Base-by-base conservation (phyloP, 2,329 filamentous ascomycete genomes). In the Fusarium bactridioides region DNA sequence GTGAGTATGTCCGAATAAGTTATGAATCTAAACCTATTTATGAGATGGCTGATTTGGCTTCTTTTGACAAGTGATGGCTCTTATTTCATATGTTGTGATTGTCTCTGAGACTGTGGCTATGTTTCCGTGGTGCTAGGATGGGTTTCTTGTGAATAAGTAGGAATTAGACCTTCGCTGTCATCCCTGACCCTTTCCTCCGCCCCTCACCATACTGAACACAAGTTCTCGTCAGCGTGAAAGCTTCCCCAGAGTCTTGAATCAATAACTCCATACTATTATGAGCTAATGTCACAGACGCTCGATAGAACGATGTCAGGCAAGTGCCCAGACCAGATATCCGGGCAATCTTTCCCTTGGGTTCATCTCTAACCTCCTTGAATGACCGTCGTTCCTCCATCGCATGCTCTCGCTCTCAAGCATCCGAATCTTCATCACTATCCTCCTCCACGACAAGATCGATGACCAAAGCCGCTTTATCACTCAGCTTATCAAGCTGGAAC, bases 371-470 rank as follows among this genome's bases (percentile, higher is more conserved):
- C 0, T 4, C 31, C 31, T 33, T 21, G 13, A 21, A 44, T 27
- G 4, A 15, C 21, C 12, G 3, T 3, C 1, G 10, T 35, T 3
- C 2, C 23, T 43, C 8, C 45, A 11, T 25, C 10, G 2, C 38
- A 35, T 12, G 0, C 7, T 12, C 19, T 47, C 9, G 10, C 2
- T 13, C 5, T 35, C 13, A 48, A 31, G 21, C 56, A 10, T 33
- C 23, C 5, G 23, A 48, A n/a, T 67, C 63, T 1, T 47, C 63
- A 15, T 67, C 64, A 13, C 64, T 67, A 4, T 67, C 63, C 25
- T 67, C 62, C 38, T 67, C 63, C n/a, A 21, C 55, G 3, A 67
- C 55, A 15, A 67, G 63, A 38, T 67, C 64, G 18, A 67, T 67
- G 1, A 67, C 63, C 19, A 67, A 19, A 4, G 64, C 64, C 11